A percentile compares a stretch with the other conserved stretches of the same genome.
Evolutionary conservation across 2,329 filamentous ascomycete species (phyloP).

Genomic region (Xylariaceae sp.): DNA sequence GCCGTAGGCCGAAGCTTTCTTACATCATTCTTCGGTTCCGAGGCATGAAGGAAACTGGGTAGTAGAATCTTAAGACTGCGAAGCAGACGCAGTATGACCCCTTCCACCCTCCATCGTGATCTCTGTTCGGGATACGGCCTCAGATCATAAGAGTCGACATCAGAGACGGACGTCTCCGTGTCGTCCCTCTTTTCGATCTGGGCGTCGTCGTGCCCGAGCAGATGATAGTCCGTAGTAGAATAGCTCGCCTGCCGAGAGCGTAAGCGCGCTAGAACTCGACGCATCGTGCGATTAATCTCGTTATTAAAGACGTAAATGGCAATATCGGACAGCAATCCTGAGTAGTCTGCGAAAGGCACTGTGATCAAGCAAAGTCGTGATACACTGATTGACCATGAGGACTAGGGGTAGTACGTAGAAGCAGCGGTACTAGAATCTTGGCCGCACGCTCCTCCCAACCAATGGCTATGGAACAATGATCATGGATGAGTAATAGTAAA

Average conservation of each 20-base stretch:
- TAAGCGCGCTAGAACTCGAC: background rate
- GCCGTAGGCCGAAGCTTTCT: slow-evolving; percentile 22
- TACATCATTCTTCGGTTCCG: background rate
- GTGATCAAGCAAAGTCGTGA: no score
- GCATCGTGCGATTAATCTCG: no score
- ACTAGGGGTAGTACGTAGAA: no score
- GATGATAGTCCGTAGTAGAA: slow-evolving; percentile 8
- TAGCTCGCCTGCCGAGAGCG: background rate
- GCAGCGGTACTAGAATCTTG: no score
- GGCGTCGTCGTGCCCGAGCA: slow-evolving; percentile 5
- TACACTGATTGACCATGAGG: no score
- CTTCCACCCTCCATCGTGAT: background rate
- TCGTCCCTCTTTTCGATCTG: slow-evolving; percentile 13
- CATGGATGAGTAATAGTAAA: no score
- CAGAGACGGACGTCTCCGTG: background rate
- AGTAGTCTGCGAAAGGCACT: no score
- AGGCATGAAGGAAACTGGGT: slow-evolving; percentile 19
- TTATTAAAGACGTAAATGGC: no score
- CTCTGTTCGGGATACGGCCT: background rate
- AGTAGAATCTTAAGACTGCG: slow-evolving; percentile 14
- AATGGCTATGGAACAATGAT: no score
- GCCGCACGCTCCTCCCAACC: no score
- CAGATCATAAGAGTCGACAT: background rate
- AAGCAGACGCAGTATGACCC: background rate
- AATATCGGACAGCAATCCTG: no score